Evolutionary conservation across 2,329 filamentous ascomycete species (phyloP), one percentile per base, ranked within the genome.

Genomic region (Samsoniella hepiali): DNA sequence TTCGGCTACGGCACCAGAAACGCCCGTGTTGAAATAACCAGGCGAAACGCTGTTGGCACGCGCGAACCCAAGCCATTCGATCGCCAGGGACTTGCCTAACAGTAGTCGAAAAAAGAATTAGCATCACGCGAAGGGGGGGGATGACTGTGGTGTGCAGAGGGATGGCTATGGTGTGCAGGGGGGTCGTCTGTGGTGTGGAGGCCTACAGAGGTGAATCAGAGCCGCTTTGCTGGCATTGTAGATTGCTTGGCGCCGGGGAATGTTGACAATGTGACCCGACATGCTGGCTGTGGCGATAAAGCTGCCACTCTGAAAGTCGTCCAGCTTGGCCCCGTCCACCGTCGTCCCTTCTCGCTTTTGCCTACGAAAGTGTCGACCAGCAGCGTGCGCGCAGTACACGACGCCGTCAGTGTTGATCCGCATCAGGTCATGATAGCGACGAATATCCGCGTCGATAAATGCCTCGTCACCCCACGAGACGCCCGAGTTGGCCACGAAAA

Each of bases 221-320:
- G 50, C 11, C 6, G 59, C 51, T 15, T 62, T 62, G 40, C 50
- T 56, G 2, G 59, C 51, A 40, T 62, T 62, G 51, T 62, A 62
- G 9, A 55, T 38, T 2, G 59, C 59, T 27, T 55, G 59, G 9
- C 42, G 59, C 10, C 59, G 40, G 3, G 59, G 59, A 32, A 62
- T 55, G 31, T 62, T 60, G 47, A 62, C 58, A 69, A 93, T 88
- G 72, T 90, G 89, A 4, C 87, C 91, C 68, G 85, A 89, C 84
- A 94, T 93, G 64, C 86, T 90, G 1, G 91, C 88, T 7, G 91
- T 94, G 32, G 88, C 88, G 68, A 94, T 86, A 74, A 94, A 91
- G 73, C 86, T 89, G 29, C 90, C 90, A 32, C 82, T 79, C 2
- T 78, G 79, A 72, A 84, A 90, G 67, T 82, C 80, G 58, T 85